Conservation (phyloP, 2,329 filamentous ascomycete species). For the Colletotrichum lini region DNA sequence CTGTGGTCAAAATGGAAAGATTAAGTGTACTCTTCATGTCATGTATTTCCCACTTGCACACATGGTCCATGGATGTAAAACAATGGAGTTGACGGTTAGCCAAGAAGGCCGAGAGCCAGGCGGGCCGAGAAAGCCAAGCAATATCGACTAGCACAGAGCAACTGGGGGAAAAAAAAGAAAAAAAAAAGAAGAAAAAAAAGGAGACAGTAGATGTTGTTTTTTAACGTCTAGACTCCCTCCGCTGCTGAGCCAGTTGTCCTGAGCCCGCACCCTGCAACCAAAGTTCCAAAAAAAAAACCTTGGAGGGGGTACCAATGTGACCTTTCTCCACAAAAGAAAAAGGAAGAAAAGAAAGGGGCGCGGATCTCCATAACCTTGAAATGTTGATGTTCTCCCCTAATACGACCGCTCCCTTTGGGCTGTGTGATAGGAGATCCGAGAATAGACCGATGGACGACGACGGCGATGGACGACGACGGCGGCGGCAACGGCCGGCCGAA, state of each 20-base stretch:
- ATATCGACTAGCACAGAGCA: neutral
- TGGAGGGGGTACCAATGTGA: neutral
- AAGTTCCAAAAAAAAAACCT: neutral
- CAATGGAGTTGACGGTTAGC: too few species aligned
- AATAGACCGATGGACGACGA: neutral
- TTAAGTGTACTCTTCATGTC: too few species aligned
- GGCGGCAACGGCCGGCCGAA: neutral
- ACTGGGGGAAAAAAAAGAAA: neutral
- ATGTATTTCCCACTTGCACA: neutral
- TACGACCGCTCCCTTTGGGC: neutral
- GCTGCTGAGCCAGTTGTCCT: neutral
- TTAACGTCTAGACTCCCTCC: too few species aligned
- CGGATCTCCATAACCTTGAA: neutral
- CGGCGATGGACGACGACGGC: neutral
- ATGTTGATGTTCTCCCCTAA: neutral
- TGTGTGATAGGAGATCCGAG: neutral
- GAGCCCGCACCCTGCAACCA: neutral
- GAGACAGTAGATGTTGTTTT: too few species aligned
- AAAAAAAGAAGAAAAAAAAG: too few species aligned
- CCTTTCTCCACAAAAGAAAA: too few species aligned
- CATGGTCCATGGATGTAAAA: neutral
- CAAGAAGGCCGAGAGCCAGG: neutral
- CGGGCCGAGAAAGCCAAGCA: neutral
- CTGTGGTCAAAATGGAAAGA: neutral
- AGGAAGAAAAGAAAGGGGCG: neutral